Percentiles rank a stretch among this genome's conserved stretches.
These are phyloP conservation scores for Jacaranda copaia DNA, from an alignment of 257 asterid species.

Conservation along the genomic window DNA sequence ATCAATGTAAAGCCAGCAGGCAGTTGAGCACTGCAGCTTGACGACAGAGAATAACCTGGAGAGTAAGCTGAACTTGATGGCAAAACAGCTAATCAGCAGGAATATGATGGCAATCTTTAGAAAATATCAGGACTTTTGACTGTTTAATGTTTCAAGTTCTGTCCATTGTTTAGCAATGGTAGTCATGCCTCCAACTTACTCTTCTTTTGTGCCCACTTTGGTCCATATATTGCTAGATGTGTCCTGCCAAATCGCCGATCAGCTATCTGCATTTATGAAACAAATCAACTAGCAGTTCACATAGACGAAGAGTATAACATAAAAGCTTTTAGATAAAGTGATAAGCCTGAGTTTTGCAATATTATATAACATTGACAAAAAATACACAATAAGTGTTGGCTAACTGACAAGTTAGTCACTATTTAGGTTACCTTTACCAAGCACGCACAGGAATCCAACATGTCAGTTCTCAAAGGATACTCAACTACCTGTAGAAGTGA, in stretches of 20 bases:
- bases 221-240: conserved; percentile 92
- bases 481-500: conserved; percentile 74
- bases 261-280: conserved; percentile 70
- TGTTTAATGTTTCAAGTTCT: conserved; percentile 4
- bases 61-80: conserved; percentile 15
- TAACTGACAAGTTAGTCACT: background rate
- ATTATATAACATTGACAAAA: background rate
- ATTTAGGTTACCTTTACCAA: conserved; percentile 66
- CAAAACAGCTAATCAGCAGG: background rate
- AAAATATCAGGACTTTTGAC: conserved; percentile 18
- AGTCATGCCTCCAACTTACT: conserved; percentile 45
- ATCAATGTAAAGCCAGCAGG: background rate
- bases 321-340: background rate
- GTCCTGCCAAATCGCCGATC: conserved; percentile 99
- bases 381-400: background rate
- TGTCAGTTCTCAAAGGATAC: conserved; percentile 85
- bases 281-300: background rate
- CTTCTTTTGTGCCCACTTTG: conserved; percentile 89
- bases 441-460: conserved; percentile 83
- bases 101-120: background rate
- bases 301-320: background rate
- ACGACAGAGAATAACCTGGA: conserved; percentile 23
- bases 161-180: conserved; percentile 9
- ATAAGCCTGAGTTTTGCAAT: background rate
- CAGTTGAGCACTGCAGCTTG: background rate